phyloP scores from a whole-genome alignment of 331 rosid species.

The Rhamnella rubrinervis region DNA sequence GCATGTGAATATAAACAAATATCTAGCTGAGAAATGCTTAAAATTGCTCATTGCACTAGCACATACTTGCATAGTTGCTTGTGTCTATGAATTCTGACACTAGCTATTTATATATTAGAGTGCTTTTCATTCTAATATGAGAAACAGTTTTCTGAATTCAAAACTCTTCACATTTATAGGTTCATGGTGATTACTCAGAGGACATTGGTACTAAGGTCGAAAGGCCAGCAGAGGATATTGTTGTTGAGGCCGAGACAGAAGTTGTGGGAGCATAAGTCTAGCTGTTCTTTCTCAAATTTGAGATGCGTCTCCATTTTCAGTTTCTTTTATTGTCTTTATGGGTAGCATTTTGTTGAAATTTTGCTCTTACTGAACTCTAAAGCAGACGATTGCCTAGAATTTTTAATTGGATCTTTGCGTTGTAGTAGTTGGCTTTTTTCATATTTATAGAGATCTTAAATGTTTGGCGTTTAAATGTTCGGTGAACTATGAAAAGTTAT shows the following conservation, averaged over 20 bases:
- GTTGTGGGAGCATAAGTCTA: constrained; percentile 58
- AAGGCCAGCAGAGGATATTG: constrained; percentile 58
- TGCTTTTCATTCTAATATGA: no score
- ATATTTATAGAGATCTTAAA: constrained; percentile 6
- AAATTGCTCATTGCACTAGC: no score
- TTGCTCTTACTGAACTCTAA: constrained; percentile 10
- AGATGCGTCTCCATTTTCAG: neutral
- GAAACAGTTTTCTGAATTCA: neutral
- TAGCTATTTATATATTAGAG: no score
- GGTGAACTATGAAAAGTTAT: no score
- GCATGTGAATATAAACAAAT: neutral
- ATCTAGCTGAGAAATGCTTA: neutral
- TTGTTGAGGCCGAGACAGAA: constrained; percentile 45
- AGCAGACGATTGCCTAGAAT: neutral
- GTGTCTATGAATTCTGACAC: no score
- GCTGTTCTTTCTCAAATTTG: neutral
- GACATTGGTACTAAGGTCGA: constrained; percentile 73
- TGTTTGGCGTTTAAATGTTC: neutral
- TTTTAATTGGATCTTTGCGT: neutral
- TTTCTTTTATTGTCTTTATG: constrained; percentile 12
- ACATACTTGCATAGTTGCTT: no score
- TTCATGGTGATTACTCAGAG: constrained; percentile 64
- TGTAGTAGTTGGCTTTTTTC: neutral
- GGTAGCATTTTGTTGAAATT: constrained; percentile 13
- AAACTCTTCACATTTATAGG: constrained; percentile 27